Percentiles rank a stretch among this genome's conserved stretches.
Conservation (phyloP, 805 yeast genomes). For the Yarrowia keelungensis region DNA sequence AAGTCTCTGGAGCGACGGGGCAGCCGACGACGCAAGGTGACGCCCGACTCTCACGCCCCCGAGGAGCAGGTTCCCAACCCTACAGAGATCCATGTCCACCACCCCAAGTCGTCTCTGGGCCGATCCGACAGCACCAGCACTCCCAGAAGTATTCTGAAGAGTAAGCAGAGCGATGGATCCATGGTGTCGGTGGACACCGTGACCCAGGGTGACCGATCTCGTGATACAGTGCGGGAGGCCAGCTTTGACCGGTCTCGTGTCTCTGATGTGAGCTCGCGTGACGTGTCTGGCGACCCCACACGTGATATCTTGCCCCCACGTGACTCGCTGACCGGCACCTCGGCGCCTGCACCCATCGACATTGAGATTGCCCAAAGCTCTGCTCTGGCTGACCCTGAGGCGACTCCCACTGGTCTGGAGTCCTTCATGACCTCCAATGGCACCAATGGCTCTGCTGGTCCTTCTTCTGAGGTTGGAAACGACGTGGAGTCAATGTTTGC, state of each 20-base stretch:
- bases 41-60: slow-evolving; percentile 10
- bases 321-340: neutral
- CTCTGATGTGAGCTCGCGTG: slow-evolving; percentile 3
- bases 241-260: neutral
- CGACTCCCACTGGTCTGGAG: slow-evolving; percentile 8
- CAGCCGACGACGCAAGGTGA: slow-evolving; percentile 43
- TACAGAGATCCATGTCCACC: slow-evolving; percentile 46
- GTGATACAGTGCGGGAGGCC: neutral
- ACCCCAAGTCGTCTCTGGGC: slow-evolving; percentile 34
- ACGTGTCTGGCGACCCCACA: neutral
- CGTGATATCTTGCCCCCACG: neutral
- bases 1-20: slow-evolving; percentile 49
- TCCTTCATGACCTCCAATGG: slow-evolving; percentile 1
- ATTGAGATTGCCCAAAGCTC: slow-evolving; percentile 4
- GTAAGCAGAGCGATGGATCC: slow-evolving; percentile 24
- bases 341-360: neutral
- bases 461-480: neutral
- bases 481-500: slow-evolving; percentile 31
- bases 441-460: neutral
- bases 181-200: slow-evolving; percentile 9
- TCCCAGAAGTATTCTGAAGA: slow-evolving; percentile 42
- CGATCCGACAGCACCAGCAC: slow-evolving; percentile 27
- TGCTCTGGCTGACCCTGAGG: neutral
- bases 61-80: slow-evolving; percentile 46
- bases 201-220: neutral